Conservation (phyloP, 768 basidiomycete species). For the Tephrocybe sp. region DNA sequence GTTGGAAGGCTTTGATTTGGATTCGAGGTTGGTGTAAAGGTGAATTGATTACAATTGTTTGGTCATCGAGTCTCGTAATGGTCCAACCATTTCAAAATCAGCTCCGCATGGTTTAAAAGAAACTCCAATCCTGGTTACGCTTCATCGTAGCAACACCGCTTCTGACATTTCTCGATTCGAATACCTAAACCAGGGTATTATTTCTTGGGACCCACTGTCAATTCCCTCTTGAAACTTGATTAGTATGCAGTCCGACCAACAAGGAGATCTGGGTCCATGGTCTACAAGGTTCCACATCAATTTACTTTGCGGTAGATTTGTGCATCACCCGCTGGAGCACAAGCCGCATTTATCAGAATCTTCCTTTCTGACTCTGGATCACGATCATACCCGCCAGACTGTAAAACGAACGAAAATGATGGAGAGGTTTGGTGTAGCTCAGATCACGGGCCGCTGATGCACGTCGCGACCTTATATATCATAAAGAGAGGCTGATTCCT, state of each 20-base stretch:
- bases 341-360: constrained; percentile 17
- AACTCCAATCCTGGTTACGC: background rate
- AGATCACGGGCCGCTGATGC: constrained; percentile 20
- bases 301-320: constrained; percentile 8
- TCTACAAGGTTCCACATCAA: constrained; percentile 15
- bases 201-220: constrained; percentile 1
- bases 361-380: constrained; percentile 13
- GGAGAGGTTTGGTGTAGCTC: too few relatives aligned
- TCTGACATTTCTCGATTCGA: background rate
- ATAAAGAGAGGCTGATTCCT: constrained; percentile 8
- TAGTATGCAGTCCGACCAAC: constrained; percentile 13
- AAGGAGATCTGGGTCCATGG: constrained; percentile 16
- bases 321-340: constrained; percentile 14
- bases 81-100: background rate
- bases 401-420: too few relatives aligned
- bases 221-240: background rate
- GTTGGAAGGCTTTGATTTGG: background rate
- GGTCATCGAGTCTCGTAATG: background rate
- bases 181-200: constrained; percentile 1
- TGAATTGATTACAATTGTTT: constrained; percentile 1
- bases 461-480: constrained; percentile 14
- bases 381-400: constrained; percentile 17
- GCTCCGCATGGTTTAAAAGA: background rate
- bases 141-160: constrained; percentile 1
- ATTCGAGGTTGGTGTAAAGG: background rate